These are phyloP conservation scores for Medicago arabica DNA, from an alignment of 306 rosid genomes.

Conservation along the genomic window DNA sequence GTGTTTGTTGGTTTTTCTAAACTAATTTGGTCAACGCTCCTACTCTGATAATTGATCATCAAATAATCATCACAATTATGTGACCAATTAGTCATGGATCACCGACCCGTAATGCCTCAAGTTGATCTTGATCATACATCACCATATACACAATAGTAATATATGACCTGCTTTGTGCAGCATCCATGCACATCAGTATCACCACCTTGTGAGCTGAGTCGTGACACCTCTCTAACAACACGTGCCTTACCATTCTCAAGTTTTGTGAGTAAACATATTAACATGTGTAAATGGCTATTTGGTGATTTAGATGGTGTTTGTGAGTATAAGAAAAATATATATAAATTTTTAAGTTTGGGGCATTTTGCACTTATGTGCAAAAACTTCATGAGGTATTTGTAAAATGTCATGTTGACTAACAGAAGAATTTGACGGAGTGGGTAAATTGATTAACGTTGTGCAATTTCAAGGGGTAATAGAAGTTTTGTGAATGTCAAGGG, in stretches of 20 bases:
- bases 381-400: no score
- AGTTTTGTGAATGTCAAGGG: no score
- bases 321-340: no score
- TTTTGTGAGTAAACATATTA: no score
- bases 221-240: constrained; percentile 36
- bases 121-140: constrained; percentile 22
- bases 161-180: constrained; percentile 10
- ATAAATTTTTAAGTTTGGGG: no score
- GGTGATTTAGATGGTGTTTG: no score
- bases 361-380: no score
- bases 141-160: constrained; percentile 5
- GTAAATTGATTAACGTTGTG: no score
- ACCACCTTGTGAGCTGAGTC: not conserved
- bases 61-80: not conserved
- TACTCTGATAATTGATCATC: not conserved
- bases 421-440: no score
- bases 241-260: constrained; percentile 20
- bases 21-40: constrained; percentile 48
- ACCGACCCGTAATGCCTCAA: constrained; percentile 40
- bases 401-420: no score
- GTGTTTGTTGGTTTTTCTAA: constrained; percentile 32
- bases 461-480: no score
- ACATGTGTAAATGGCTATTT: no score
- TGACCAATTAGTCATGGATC: constrained; percentile 17
- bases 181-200: constrained; percentile 23